phyloP scores from a whole-genome alignment of 1,139 yeast genomes.

The Torulaspora globosa region DNA sequence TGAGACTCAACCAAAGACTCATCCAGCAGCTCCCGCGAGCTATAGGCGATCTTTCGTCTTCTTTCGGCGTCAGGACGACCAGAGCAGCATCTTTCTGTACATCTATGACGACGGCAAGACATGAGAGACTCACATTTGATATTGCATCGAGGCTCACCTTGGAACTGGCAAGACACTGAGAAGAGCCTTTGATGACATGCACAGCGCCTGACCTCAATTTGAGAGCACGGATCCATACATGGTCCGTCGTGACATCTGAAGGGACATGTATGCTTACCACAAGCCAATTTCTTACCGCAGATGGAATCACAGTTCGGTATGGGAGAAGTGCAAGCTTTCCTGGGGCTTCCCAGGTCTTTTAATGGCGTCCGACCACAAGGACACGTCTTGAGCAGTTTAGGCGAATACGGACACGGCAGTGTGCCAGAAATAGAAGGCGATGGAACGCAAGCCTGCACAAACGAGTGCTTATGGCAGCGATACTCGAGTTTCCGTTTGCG shows the following conservation, averaged over 20 bases:
- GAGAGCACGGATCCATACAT: slow-evolving; percentile 61
- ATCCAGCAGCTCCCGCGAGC: slow-evolving; percentile 41
- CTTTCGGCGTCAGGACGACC: slow-evolving; percentile 59
- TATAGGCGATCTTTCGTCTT: slow-evolving; percentile 49
- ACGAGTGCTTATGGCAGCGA: slow-evolving; percentile 67
- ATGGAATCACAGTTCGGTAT: slow-evolving; percentile 65
- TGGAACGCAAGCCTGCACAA: slow-evolving; percentile 58
- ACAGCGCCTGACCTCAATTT: slow-evolving; percentile 35
- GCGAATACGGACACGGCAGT: slow-evolving; percentile 61
- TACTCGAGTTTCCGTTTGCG: slow-evolving; percentile 48
- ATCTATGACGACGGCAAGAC: slow-evolving; percentile 79
- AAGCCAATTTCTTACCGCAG: slow-evolving; percentile 60
- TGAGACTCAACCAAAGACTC: slow-evolving; percentile 65
- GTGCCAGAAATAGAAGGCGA: slow-evolving; percentile 35
- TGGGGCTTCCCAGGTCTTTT: slow-evolving; percentile 39
- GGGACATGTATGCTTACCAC: slow-evolving; percentile 69
- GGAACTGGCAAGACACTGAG: slow-evolving; percentile 60
- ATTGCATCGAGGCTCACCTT: slow-evolving; percentile 59
- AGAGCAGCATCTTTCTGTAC: slow-evolving; percentile 64
- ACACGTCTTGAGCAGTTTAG: slow-evolving; percentile 56
- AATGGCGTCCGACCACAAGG: slow-evolving; percentile 66
- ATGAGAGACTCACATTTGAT: slow-evolving; percentile 71
- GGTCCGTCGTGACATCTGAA: slow-evolving; percentile 72
- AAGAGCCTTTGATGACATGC: slow-evolving; percentile 42
- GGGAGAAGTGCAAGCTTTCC: slow-evolving; percentile 67